Percentiles rank a stretch among this genome's conserved stretches.
These are phyloP conservation scores for Collybiopsis luxurians DNA, from an alignment of 768 basidiomycete species.

Conservation along the genomic window DNA sequence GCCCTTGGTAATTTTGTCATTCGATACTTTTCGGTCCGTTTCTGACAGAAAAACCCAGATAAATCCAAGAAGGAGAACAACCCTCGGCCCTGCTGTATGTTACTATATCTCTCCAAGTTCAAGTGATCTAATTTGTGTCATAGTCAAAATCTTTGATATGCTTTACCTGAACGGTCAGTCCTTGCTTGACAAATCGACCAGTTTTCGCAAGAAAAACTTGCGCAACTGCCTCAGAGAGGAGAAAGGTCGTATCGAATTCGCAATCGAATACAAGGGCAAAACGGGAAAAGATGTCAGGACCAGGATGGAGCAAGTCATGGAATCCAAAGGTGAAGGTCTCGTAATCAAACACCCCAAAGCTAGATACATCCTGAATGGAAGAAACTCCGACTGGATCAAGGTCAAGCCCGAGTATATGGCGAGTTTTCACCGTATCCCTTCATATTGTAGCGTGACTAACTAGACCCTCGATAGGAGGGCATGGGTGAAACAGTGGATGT, in stretches of 20 bases:
- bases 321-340: constrained; percentile 84
- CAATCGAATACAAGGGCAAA: constrained; percentile 67
- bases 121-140: neutral
- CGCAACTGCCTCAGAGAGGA: constrained; percentile 64
- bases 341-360: constrained; percentile 85
- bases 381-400: constrained; percentile 94
- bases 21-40: neutral
- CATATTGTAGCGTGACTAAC: neutral
- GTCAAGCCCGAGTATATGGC: constrained; percentile 91
- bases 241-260: constrained; percentile 79
- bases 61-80: constrained; percentile 66
- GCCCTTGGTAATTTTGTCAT: constrained; percentile 61
- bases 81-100: constrained; percentile 89
- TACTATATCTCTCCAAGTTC: neutral
- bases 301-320: constrained; percentile 83
- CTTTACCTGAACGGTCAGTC: constrained; percentile 85
- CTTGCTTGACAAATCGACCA: constrained; percentile 67
- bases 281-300: constrained; percentile 79
- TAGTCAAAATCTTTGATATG: constrained; percentile 97
- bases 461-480: constrained; percentile 55
- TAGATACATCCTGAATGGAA: constrained; percentile 81
- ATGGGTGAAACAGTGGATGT: constrained; percentile 93
- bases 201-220: constrained; percentile 79
- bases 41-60: constrained; percentile 38
- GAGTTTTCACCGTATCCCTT: constrained; percentile 12